Percentiles rank a stretch among this genome's conserved stretches.
Conservation (phyloP, 352 stramenopile genomes). For the Peronospora farinosa region DNA sequence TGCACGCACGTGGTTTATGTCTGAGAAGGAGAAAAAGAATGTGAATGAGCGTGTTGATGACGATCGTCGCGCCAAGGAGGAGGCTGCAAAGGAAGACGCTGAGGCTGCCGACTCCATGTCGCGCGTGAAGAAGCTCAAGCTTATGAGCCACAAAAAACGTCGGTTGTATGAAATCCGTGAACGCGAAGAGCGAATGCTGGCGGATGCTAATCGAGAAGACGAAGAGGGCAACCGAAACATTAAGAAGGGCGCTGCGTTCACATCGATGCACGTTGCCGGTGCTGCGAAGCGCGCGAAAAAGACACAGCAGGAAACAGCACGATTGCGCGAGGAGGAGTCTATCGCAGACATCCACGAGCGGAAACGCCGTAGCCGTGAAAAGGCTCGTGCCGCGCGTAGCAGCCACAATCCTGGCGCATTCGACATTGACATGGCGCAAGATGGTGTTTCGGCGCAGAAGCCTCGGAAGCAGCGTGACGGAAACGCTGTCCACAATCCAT, state of each 20-base stretch:
- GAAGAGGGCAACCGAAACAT: conserved; percentile 29
- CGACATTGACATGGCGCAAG: conserved; percentile 63
- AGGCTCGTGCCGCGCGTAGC: conserved; percentile 47
- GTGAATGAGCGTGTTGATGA: conserved; percentile 64
- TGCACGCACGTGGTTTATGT: conserved; percentile 90
- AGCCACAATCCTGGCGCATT: conserved; percentile 56
- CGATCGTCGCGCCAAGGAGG: conserved; percentile 46
- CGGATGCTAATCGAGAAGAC: conserved; percentile 42
- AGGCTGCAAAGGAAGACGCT: conserved; percentile 29
- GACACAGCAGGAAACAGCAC: conserved; percentile 42
- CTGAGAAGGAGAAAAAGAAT: conserved; percentile 85
- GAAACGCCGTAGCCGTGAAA: conserved; percentile 76
- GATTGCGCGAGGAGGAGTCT: conserved; percentile 63
- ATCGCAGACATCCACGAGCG: conserved; percentile 75
- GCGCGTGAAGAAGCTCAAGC: conserved; percentile 71
- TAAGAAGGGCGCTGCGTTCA: conserved; percentile 62
- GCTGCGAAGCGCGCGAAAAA: conserved; percentile 82
- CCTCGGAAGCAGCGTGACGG: conserved; percentile 35
- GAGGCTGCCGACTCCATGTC: conserved; percentile 36
- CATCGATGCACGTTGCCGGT: conserved; percentile 67
- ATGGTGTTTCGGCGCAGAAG: conserved; percentile 28
- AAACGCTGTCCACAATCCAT: conserved; percentile 44
- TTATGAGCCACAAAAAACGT: conserved; percentile 86
- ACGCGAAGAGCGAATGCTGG: conserved; percentile 72
- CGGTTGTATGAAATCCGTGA: conserved; percentile 79